Evolutionary conservation across 495 filamentous ascomycete species (phyloP), one percentile per base, ranked within the genome.

Genomic region (Platismatia glauca): DNA sequence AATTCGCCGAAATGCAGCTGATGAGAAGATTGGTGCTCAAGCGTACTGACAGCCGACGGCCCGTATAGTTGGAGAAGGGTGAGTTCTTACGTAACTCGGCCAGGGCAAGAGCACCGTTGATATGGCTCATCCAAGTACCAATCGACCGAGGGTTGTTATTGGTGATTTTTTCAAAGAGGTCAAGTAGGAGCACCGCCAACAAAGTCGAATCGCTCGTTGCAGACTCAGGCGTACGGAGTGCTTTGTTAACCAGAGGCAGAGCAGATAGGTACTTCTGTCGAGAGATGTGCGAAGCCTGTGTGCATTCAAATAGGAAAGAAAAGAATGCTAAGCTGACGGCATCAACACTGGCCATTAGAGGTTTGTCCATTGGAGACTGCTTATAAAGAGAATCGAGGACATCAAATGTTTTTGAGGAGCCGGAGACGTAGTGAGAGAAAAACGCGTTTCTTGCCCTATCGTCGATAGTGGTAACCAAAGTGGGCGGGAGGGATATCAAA

Each of bases 21-120:
- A 72, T 70, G 41, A 72, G 61, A 18, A 65, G 46, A 24, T 71
- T 71, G 13, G 66, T 62, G 24, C 53, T 56, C 11, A 75, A 55
- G n/a, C 72, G 66, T 24, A 55, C 41, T 2, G 69, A 64, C 3
- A 70, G 48, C 27, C 64, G 57, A n/a, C 64, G 52, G 31, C 60
- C 63, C 1, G 62, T 63, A 15, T 46, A 37, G 35, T 66, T 20
- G 9, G 52, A 65, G 59, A 71, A 67, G 15, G 44, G 48, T 22
- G 64, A 62, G 7, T 62, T 15, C 13, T 67, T 67, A 11, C 71
- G 64, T 24, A 70, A n/a, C 22, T 64, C 66, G 39, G 73, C 62
- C 33, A 75, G 65, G 24, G 72, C 68, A 16, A 74, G 58, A 1
- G 73, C 71, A 34, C 73, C 73, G 35, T 71, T 64, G 12, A 73